These are phyloP conservation scores for Hypoxylon sp. DNA, from an alignment of 2,329 filamentous ascomycete genomes.

Conservation along the genomic window DNA sequence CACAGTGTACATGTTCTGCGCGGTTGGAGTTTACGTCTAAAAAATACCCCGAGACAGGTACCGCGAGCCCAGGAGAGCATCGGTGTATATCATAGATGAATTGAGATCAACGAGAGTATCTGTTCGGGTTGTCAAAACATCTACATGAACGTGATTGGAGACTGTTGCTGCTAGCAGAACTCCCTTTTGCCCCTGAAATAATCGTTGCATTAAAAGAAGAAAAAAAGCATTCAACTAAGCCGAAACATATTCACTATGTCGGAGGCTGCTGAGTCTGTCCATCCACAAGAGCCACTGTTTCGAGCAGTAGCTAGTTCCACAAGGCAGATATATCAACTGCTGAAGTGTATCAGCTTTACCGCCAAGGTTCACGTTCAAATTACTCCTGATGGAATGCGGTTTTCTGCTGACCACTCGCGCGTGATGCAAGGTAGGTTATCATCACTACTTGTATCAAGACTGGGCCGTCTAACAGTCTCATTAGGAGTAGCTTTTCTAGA, in stretches of 20 bases:
- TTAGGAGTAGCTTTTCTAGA: slow-evolving; percentile 85
- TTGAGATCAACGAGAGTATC: slow-evolving; percentile 53
- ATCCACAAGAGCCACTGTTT: slow-evolving; percentile 69
- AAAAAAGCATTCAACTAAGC: slow-evolving; percentile 1
- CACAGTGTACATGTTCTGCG: slow-evolving; percentile 98
- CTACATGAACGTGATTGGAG: slow-evolving; percentile 46
- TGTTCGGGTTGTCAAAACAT: slow-evolving; percentile 38
- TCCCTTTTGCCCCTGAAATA: slow-evolving; percentile 10
- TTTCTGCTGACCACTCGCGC: slow-evolving; percentile 88
- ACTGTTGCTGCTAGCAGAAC: slow-evolving; percentile 19
- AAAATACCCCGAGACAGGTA: slow-evolving; percentile 60
- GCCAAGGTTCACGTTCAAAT: slow-evolving; percentile 78
- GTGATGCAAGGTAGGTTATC: slow-evolving; percentile 84
- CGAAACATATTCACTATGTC: slow-evolving; percentile 44
- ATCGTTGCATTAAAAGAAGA: slow-evolving; percentile 42
- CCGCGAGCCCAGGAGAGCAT: slow-evolving; percentile 45
- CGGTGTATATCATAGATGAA: slow-evolving; percentile 61
- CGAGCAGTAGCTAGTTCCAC: slow-evolving; percentile 84
- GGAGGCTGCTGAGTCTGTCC: slow-evolving; percentile 43
- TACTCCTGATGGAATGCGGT: slow-evolving; percentile 85
- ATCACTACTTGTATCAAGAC: slow-evolving; percentile 24
- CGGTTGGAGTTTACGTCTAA: slow-evolving; percentile 97
- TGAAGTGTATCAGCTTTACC: slow-evolving; percentile 72
- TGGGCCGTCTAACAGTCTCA: slow-evolving; percentile 42
- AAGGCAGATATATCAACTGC: slow-evolving; percentile 77